A percentile compares a stretch with the other conserved stretches of the same genome.
Conservation (phyloP, 768 basidiomycete species). For the Russula ochroleuca region DNA sequence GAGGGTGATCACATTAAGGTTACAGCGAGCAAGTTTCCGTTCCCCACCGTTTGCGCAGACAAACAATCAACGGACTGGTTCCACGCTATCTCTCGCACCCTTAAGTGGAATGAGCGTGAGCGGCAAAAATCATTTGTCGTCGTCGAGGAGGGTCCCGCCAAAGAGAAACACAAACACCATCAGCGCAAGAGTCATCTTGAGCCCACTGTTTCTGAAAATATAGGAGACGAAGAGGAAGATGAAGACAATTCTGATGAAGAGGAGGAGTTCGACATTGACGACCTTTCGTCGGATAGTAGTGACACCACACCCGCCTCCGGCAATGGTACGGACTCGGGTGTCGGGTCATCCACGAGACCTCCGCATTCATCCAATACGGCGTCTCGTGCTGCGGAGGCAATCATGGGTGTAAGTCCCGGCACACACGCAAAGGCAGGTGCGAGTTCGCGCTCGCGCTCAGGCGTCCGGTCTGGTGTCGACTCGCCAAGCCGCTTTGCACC, state of each 20-base stretch:
- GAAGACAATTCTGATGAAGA: constrained; percentile 55
- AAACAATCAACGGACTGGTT: constrained; percentile 99
- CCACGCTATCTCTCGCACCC: constrained; percentile 89
- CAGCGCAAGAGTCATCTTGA: neutral
- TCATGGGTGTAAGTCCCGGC: constrained; percentile 22
- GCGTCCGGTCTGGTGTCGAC: constrained; percentile 27
- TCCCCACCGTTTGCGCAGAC: constrained; percentile 97
- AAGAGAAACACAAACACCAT: constrained; percentile 29
- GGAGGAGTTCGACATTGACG: constrained; percentile 92
- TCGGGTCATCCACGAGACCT: constrained; percentile 1
- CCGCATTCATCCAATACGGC: constrained; percentile 13
- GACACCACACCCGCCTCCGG: neutral
- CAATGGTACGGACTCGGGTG: neutral
- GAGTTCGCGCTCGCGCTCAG: constrained; percentile 18
- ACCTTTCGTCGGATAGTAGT: constrained; percentile 43
- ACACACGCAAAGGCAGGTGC: constrained; percentile 12
- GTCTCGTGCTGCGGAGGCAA: constrained; percentile 25
- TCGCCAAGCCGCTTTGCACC: constrained; percentile 24
- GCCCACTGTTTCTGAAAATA: constrained; percentile 19
- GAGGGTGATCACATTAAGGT: constrained; percentile 99
- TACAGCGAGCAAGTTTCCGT: constrained; percentile 93
- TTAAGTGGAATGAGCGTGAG: constrained; percentile 99
- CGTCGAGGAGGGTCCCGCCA: constrained; percentile 78
- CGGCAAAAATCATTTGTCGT: constrained; percentile 98
- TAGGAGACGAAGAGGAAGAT: constrained; percentile 34